phyloP scores from a whole-genome alignment of 805 yeast species.

The Candida corydali region DNA sequence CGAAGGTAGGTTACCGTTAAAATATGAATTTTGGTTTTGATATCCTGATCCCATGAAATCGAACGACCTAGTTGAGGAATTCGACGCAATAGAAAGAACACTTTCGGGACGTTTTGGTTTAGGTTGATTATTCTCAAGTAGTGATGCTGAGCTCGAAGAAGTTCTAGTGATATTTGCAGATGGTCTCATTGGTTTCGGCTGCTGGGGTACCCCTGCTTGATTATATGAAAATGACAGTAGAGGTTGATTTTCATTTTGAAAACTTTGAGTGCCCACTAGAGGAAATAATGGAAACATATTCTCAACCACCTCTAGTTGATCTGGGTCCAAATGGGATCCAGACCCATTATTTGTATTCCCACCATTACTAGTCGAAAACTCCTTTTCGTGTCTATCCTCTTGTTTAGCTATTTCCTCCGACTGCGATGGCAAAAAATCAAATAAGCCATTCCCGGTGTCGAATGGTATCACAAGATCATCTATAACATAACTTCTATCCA shows the following conservation, averaged over 20 bases:
- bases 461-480: slow-evolving; percentile 30
- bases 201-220: slow-evolving; percentile 11
- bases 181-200: slow-evolving; percentile 20
- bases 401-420: background rate
- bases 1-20: slow-evolving; percentile 10
- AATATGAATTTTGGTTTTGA: slow-evolving; percentile 7
- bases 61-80: slow-evolving; percentile 23
- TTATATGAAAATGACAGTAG: slow-evolving; percentile 21
- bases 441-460: slow-evolving; percentile 25
- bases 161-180: slow-evolving; percentile 6
- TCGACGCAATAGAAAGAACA: slow-evolving; percentile 35
- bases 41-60: slow-evolving; percentile 8
- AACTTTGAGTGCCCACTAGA: slow-evolving; percentile 34
- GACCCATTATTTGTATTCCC: background rate
- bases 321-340: slow-evolving; percentile 8
- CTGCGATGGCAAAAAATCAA: slow-evolving; percentile 21
- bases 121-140: slow-evolving; percentile 10
- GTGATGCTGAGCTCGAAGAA: slow-evolving; percentile 3
- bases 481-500: slow-evolving; percentile 17
- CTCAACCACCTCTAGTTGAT: slow-evolving; percentile 25
- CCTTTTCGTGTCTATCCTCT: background rate
- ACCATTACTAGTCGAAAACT: background rate
- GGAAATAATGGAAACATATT: slow-evolving; percentile 42
- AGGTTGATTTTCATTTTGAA: slow-evolving; percentile 34
- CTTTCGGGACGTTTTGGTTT: slow-evolving; percentile 38